phyloP scores from a whole-genome alignment of 495 filamentous ascomycete genomes.

The Jackrogersella minutella region DNA sequence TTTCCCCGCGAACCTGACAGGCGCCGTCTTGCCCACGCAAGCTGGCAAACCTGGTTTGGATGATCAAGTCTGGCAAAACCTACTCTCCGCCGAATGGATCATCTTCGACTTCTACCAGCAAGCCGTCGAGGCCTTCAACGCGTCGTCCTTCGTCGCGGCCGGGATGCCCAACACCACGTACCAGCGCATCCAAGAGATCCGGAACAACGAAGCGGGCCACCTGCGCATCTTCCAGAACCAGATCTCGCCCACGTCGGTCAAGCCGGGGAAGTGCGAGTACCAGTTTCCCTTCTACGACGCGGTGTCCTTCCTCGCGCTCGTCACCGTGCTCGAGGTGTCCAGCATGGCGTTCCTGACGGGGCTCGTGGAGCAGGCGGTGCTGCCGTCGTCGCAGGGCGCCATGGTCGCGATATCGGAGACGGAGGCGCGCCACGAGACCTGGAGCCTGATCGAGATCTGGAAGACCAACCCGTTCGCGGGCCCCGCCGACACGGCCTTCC shows the following conservation, averaged over 20 bases:
- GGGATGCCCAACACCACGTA: conserved; percentile 58
- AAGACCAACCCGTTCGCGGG: conserved; percentile 58
- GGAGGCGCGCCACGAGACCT: conserved; percentile 60
- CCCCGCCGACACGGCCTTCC: conserved; percentile 59
- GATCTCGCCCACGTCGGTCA: conserved; percentile 60
- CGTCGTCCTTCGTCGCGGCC: conserved; percentile 48
- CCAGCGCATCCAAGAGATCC: conserved; percentile 60
- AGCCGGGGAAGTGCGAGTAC: conserved; percentile 62
- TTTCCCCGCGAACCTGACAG: conserved; percentile 56
- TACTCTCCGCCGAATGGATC: conserved; percentile 62
- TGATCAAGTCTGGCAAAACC: conserved; percentile 61
- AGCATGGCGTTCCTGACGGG: conserved; percentile 64
- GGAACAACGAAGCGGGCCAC: conserved; percentile 66
- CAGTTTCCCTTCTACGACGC: conserved; percentile 52
- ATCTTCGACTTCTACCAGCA: conserved; percentile 65
- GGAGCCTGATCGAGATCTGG: conserved; percentile 63
- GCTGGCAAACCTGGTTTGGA: conserved; percentile 51
- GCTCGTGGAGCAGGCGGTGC: conserved; percentile 54
- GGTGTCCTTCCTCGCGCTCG: conserved; percentile 52
- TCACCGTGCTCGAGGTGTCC: conserved; percentile 60
- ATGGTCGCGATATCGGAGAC: conserved; percentile 59
- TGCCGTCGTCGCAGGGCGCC: conserved; percentile 50
- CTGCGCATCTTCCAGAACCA: conserved; percentile 63
- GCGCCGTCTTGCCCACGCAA: conserved; percentile 53
- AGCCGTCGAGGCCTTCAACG: conserved; percentile 57